Evolutionary conservation across 2,329 filamentous ascomycete genomes (phyloP).

Genomic region (Aspergillus awamori): DNA sequence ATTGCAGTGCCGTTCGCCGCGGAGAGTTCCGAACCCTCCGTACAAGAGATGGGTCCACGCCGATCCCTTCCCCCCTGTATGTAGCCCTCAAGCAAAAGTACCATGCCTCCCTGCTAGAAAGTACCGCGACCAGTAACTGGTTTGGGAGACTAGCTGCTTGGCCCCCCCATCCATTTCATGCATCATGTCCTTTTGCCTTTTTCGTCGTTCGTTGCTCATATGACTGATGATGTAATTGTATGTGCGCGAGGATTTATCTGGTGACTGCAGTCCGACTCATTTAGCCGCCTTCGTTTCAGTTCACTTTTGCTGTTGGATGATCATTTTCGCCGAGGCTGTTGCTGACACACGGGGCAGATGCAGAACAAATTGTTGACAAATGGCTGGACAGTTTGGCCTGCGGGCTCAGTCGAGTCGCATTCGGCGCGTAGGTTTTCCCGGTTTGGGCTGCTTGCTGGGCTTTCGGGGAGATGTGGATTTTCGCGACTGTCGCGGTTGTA

Average conservation of each 20-base stretch:
- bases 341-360: neutral
- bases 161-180: neutral
- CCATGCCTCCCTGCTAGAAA: neutral
- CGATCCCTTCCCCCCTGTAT: neutral
- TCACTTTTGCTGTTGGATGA: neutral
- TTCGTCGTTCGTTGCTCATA: neutral
- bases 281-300: too few species aligned
- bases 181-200: neutral
- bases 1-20: neutral
- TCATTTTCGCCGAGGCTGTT: neutral
- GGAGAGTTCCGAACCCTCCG: neutral
- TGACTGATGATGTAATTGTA: neutral
- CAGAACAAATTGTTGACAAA: neutral
- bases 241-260: neutral
- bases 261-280: neutral
- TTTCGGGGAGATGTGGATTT: neutral
- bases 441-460: neutral
- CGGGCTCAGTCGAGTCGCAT: neutral
- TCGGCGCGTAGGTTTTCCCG: neutral
- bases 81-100: neutral
- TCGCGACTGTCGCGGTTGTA: conserved; percentile 1
- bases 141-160: neutral
- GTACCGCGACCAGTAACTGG: conserved; percentile 4
- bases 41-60: neutral
- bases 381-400: neutral